A percentile compares a stretch with the other conserved stretches of the same genome.
Evolutionary conservation across 2,329 filamentous ascomycete genomes (phyloP).

Genomic region (Colletotrichum lindemuthianum): DNA sequence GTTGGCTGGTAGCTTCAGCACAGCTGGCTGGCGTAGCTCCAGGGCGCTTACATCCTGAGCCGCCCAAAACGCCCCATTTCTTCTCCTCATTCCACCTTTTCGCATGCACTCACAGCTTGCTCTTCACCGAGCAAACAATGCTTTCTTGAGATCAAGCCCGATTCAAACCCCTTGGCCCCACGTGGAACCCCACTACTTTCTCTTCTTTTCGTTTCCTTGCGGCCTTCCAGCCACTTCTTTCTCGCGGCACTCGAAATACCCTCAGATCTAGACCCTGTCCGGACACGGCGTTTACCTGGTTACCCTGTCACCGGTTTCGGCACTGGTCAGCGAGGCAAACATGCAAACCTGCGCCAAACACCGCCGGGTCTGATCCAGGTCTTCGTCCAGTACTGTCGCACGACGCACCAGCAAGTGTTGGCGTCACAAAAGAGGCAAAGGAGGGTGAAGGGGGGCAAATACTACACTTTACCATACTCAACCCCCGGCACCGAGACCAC

Average conservation of each 20-base stretch:
- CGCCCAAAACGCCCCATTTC: not conserved
- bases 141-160: constrained; percentile 8
- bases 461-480: not conserved
- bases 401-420: constrained; percentile 33
- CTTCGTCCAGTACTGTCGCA: constrained; percentile 14
- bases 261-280: constrained; percentile 20
- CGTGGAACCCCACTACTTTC: constrained; percentile 20
- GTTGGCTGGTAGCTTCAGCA: constrained; percentile 15
- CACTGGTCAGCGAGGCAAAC: constrained; percentile 22
- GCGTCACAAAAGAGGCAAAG: constrained; percentile 6
- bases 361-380: constrained; percentile 23
- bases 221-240: constrained; percentile 6
- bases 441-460: constrained; percentile 5
- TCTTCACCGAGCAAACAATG: constrained; percentile 29
- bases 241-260: not conserved
- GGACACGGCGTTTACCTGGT: not conserved
- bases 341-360: constrained; percentile 15
- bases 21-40: too few species aligned
- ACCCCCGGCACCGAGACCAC: not conserved
- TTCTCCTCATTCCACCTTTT: not conserved
- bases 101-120: not conserved
- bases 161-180: constrained; percentile 17
- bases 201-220: not conserved
- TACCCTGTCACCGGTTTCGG: constrained; percentile 30
- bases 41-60: too few species aligned